These are phyloP conservation scores for Kernera saxatilis DNA, from an alignment of 345 rosid species.

Conservation along the genomic window DNA sequence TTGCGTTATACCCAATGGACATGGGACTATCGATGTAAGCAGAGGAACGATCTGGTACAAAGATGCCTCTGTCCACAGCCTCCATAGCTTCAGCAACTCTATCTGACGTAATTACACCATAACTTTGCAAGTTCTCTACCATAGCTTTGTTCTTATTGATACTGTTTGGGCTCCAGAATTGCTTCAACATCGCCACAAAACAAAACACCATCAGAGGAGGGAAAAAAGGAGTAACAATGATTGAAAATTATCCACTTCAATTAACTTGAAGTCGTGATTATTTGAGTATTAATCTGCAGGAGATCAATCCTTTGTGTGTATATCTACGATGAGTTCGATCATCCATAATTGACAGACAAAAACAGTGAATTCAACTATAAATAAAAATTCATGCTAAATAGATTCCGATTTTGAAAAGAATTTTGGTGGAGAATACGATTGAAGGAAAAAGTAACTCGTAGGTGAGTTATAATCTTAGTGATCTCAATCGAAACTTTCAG, in stretches of 20 bases:
- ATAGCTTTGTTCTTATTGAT: conserved; percentile 61
- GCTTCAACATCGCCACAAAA: conserved; percentile 31
- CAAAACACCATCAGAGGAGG: background rate
- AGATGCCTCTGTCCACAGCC: conserved; percentile 70
- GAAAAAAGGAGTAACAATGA: background rate
- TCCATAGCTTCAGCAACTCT: conserved; percentile 82
- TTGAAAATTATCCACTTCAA: background rate
- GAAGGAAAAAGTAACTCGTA: background rate
- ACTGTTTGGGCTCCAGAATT: conserved; percentile 51
- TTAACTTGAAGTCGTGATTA: background rate
- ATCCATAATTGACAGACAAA: background rate
- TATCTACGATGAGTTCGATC: background rate
- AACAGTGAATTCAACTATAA: background rate
- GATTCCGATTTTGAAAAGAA: background rate
- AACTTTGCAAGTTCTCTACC: conserved; percentile 63
- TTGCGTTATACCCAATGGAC: conserved; percentile 90
- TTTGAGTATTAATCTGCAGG: background rate
- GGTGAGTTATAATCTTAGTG: background rate
- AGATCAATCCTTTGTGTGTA: background rate
- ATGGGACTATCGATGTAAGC: conserved; percentile 84
- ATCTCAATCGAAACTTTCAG: background rate
- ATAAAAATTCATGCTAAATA: background rate
- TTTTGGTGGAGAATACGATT: too few species aligned
- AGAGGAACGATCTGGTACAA: conserved; percentile 60
- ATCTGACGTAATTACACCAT: conserved; percentile 55